Base-by-base conservation (phyloP, 306 rosid species). In the Prunus armeniaca region DNA sequence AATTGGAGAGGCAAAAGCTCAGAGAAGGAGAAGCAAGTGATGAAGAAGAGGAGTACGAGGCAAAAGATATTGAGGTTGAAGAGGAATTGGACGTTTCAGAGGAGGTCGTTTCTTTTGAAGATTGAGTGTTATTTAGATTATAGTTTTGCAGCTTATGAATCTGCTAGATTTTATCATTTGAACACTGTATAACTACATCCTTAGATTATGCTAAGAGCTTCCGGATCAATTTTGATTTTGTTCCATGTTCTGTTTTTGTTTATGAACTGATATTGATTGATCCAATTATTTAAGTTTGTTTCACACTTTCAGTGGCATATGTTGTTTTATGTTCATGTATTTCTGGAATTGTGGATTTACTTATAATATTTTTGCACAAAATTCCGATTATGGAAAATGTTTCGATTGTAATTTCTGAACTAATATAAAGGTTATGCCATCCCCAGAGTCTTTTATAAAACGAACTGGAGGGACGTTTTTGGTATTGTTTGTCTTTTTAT, bases 11-110 rank as follows among this genome's bases (percentile, higher is more conserved):
- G 80, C 82, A 84, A 81, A 69, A 76, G 34, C 93, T 93, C 1
- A 76, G 98, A 79, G 96, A 93, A 1, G 98, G 98, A 5, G 98
- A 93, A 73, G 97, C 86, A 5, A 91, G 98, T 28, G 98, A 93
- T 3, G 98, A 93, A 66, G 98, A 93, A 65, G 98, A 91, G 72
- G 98, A 93, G 79, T 93, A 91, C 0, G 97, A 93, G 80, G 98
- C 98, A 9, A 93, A 91, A 85, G 97, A 91, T 64, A 83, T 93
- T 0, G 96, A 91, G 69, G 92, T 93, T 0, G 98, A 93, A 81
- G 98, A 93, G 80, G 68, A 87, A 19, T 30, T 93, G 3, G 78
- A 81, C 38, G 89, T 82, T 0, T 25, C 78, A 5, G 88, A 88
- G 87, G 97, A 91, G 84, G 83, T 89, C 32, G 73, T 91, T 82